These are phyloP conservation scores for Parmales sp. DNA, from an alignment of 108 stramenopile species.

Conservation along the genomic window DNA sequence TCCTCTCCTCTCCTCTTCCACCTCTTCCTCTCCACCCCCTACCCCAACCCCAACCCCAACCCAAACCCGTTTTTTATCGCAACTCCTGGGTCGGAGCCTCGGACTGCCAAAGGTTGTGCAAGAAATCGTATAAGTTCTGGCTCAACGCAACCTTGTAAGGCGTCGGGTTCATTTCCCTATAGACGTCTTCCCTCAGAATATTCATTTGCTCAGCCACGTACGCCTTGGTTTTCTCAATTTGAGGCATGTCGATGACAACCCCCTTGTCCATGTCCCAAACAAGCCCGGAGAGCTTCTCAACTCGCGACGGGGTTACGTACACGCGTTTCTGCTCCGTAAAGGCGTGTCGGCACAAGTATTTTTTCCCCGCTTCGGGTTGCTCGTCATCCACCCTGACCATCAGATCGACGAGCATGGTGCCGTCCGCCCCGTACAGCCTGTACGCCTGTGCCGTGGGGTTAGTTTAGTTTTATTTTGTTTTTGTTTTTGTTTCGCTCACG, in stretches of 20 bases:
- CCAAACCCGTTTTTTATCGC: constrained; percentile 26
- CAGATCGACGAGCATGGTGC: constrained; percentile 71
- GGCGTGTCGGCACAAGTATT: constrained; percentile 77
- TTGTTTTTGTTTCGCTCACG: constrained; percentile 42
- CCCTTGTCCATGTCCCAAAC: constrained; percentile 70
- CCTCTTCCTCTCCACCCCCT: no score
- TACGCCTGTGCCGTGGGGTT: no score
- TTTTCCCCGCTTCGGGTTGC: constrained; percentile 46
- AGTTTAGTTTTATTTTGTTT: no score
- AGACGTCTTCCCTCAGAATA: constrained; percentile 59
- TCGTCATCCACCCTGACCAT: constrained; percentile 47
- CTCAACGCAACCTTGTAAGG: constrained; percentile 78
- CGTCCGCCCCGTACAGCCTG: constrained; percentile 66
- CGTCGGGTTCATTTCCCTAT: constrained; percentile 74
- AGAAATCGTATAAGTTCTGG: constrained; percentile 50
- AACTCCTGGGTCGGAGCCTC: constrained; percentile 64
- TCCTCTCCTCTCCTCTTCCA: no score
- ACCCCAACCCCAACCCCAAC: no score
- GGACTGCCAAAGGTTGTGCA: constrained; percentile 80
- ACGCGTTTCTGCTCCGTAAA: constrained; percentile 70
- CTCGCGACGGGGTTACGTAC: constrained; percentile 61
- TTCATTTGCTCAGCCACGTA: constrained; percentile 46
- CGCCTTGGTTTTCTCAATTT: constrained; percentile 28
- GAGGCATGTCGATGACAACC: constrained; percentile 19
- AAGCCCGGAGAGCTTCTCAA: constrained; percentile 56